Conservation (phyloP, 495 filamentous ascomycete species). For the Mytilinidion resinicola region DNA sequence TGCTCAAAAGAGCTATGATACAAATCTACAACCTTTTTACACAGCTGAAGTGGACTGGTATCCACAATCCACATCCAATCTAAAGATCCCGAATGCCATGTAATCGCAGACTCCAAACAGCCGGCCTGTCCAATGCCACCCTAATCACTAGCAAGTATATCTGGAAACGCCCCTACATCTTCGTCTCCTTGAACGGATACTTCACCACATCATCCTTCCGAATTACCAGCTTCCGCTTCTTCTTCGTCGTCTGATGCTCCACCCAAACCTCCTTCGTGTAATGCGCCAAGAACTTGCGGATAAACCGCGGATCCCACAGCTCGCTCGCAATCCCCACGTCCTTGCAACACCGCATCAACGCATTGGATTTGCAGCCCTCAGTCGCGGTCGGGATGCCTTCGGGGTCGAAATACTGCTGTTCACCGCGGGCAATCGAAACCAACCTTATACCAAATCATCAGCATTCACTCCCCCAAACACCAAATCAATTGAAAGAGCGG, state of each 20-base stretch:
- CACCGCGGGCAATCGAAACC: constrained; percentile 86
- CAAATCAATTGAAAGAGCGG: neutral
- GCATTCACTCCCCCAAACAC: neutral
- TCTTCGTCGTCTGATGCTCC: constrained; percentile 78
- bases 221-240: constrained; percentile 78
- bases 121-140: neutral
- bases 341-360: constrained; percentile 94
- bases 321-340: constrained; percentile 92
- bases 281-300: constrained; percentile 60
- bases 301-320: constrained; percentile 93
- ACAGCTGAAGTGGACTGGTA: too few relatives aligned
- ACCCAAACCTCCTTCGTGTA: constrained; percentile 73
- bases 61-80: too few relatives aligned
- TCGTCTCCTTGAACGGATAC: constrained; percentile 73
- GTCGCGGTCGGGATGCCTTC: constrained; percentile 95
- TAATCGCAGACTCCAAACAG: neutral
- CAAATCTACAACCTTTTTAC: too few relatives aligned
- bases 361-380: constrained; percentile 95
- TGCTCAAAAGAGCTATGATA: too few relatives aligned
- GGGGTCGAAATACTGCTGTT: constrained; percentile 88
- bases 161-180: neutral
- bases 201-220: constrained; percentile 74
- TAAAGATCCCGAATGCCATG: neutral
- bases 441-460: too few relatives aligned
- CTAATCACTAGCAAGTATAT: constrained; percentile 31